A percentile compares a stretch with the other conserved stretches of the same genome.
Evolutionary conservation across 371 early-diverging fungal genomes (phyloP).

Genomic region (Haplosporangium sp.): DNA sequence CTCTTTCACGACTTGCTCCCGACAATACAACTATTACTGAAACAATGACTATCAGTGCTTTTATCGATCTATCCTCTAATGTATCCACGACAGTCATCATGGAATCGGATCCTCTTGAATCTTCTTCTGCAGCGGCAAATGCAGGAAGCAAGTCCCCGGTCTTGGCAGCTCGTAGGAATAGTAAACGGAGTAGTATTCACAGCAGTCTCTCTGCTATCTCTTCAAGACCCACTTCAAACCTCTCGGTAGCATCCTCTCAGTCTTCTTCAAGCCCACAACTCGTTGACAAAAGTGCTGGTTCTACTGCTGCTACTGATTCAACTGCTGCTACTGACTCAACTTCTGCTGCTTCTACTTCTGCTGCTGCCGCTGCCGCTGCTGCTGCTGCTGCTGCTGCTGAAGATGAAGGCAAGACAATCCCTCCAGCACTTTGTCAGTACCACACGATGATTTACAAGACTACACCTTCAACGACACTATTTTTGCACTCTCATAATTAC

Average conservation of each 20-base stretch:
- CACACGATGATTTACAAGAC: conserved; percentile 53
- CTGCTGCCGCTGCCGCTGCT: too few relatives aligned
- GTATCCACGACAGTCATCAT: not conserved
- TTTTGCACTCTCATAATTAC: conserved; percentile 35
- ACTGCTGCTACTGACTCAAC: too few relatives aligned
- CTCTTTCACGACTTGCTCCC: conserved; percentile 1
- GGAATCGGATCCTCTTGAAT: not conserved
- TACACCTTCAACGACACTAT: conserved; percentile 40
- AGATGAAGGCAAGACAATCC: not conserved
- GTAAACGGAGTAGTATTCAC: not conserved
- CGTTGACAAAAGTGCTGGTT: not conserved
- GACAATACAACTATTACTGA: too few relatives aligned
- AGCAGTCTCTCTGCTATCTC: not conserved
- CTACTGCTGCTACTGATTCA: not conserved
- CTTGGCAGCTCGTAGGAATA: not conserved
- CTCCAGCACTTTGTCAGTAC: conserved; percentile 36
- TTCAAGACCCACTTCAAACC: not conserved
- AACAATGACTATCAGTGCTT: too few relatives aligned
- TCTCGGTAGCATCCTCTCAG: not conserved
- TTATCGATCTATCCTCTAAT: not conserved
- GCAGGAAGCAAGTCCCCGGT: not conserved
- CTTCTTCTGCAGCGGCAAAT: not conserved
- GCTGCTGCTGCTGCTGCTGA: too few relatives aligned
- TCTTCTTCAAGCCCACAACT: not conserved
- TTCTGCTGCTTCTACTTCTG: too few relatives aligned